Evolutionary conservation across 2,329 filamentous ascomycete species (phyloP), one percentile per base, ranked within the genome.

Genomic region (Aspergillus niger): DNA sequence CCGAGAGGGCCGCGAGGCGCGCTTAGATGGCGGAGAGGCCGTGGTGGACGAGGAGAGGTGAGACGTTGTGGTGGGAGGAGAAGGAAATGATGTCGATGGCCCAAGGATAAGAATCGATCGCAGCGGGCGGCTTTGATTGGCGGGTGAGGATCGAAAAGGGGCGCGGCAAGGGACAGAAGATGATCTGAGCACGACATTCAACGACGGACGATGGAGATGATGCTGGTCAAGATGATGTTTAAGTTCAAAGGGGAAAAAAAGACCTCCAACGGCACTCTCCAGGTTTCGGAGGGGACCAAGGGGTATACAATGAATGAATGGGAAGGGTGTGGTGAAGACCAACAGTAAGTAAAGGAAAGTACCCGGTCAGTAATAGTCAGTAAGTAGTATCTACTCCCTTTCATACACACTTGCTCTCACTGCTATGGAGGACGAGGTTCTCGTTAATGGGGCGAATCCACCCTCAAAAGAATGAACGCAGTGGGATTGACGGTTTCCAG

Each of bases 161-260:
- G 68, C 64, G 54, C 58, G 58, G 63, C 62, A 64, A 59, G 51
- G 64, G 63, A 61, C 65, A 59, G 54, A 32, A 44, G 32, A 50
- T 58, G 63, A 65, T 64, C 66, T 63, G 63, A 62, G 65, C 65
- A 62, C 63, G 62, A 65, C 65, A 67, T 67, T 60, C 63, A 63
- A 49, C 11, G 32, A 36, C 32, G 44, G 10, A 20, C 8, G 24
- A 28, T n/a, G 44, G 22, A 20, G 24, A 8, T 30, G 22, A 26
- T 49, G 22, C 11, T 28, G 26, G 44, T 49, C 41, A 22, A 44
- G 15, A 26, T 30, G 22, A 8, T 10, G 8, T 28, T 15, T 8
- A 26, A 24, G 24, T n/a, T 26, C 8, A 26, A 30, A 30, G 1
- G 28, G 10, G 20, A 20, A 26, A 30, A 49, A 24, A 32, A 11